These are phyloP conservation scores for Exobasidium rhododendri DNA, from an alignment of 1,284 basidiomycete genomes.

Conservation along the genomic window DNA sequence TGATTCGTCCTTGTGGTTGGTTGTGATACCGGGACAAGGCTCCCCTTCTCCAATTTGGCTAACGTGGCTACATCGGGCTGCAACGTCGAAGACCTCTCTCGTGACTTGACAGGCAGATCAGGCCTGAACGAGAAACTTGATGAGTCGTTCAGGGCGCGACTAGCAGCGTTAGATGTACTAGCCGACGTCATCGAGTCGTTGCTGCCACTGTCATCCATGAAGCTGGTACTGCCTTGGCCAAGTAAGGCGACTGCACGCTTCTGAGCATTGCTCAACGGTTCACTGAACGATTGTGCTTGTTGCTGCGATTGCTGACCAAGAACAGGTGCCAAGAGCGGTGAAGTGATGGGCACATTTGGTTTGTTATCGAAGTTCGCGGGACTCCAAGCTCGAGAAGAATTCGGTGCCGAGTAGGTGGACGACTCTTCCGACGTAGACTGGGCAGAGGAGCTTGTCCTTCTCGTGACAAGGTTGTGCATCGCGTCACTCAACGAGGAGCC, in stretches of 20 bases:
- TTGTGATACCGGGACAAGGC: background rate
- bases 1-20: background rate
- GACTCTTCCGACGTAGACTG: background rate
- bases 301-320: constrained; percentile 6
- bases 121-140: background rate
- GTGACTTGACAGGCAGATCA: constrained; percentile 5
- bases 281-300: background rate
- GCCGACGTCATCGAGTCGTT: background rate
- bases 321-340: constrained; percentile 12
- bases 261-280: background rate
- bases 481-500: background rate
- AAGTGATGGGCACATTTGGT: constrained; percentile 8
- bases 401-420: constrained; percentile 1
- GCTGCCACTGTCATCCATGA: background rate
- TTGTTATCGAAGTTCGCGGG: background rate
- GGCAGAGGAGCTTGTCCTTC: background rate
- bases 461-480: background rate
- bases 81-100: background rate
- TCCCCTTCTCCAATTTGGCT: background rate
- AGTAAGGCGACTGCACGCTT: background rate
- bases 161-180: background rate
- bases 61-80: background rate
- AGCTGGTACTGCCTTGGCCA: too few relatives aligned
- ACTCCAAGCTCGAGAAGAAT: constrained; percentile 1
- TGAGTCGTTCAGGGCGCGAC: background rate